Base-by-base conservation (phyloP, 306 rosid genomes). In the Ochetophila trinervis region DNA sequence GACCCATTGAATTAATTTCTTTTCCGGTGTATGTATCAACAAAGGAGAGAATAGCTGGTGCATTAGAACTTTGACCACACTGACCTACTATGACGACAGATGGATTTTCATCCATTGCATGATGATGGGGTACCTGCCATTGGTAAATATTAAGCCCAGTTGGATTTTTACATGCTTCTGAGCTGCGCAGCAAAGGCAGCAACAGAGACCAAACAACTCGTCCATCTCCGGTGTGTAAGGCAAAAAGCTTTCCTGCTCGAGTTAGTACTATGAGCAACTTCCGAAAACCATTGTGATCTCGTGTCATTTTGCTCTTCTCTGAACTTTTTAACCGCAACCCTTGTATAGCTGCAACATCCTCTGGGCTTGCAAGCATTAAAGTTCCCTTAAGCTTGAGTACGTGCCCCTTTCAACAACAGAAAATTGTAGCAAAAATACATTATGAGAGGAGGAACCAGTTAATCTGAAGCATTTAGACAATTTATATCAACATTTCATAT, bases 111-210 rank as follows among this genome's bases (percentile, higher is more conserved):
- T 94, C 96, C 88, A 93, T 18, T 40, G 96, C 99, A 71, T 85
- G 95, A 78, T 94, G 97, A 79, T 94, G 99, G 4, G 97, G 99
- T 66, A 86, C 82, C 84, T 86, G 99, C 99, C 99, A 94, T 86
- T 94, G 96, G 85, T 90, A 94, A 69, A 94, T 62, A 63, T 67
- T 88, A 72, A 88, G 86, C 75, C 94, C 91, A 53, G 70, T 80
- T 8, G 99, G 95, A 73, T 66, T 61, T 56, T 73, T 71, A 47
- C 99, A 94, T 60, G 51, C 78, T 52, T 80, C 88, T 74, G 97
- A 86, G 69, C 75, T 88, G 37, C 84, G 90, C 59, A 85, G 83
- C 55, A 84, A 65, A 62, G 71, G 74, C 48, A 90, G 67, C 51
- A 90, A 81, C 51, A 65, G 78, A 81, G 99, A 94, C 99, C 99